Base-by-base conservation (phyloP, 192 early-diverging fungal genomes). In the Rhizoclosmatium globosum region DNA sequence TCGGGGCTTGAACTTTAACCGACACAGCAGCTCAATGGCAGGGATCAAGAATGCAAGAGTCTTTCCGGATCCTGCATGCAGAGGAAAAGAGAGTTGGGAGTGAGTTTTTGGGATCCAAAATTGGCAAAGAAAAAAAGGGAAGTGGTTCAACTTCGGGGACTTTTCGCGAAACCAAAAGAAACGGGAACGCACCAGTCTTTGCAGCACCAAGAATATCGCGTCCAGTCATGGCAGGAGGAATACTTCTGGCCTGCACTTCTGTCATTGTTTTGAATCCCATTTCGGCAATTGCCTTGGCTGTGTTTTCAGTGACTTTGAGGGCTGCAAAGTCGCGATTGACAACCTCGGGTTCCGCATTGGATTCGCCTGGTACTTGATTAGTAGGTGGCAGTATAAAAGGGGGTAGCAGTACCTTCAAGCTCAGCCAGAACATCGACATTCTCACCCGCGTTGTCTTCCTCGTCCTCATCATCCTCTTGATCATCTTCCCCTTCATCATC, bases 171-270 rank as follows among this genome's bases (percentile, higher is more conserved):
- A 43, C 9, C 21, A 31, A 31, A 31, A 31, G 31, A 31, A 31
- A 31, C 31, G 31, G 31, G 0, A 31, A 31, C 31, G 41, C 38
- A 68, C 98, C 97, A 1, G 98, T 99, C 84, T 99, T 99, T 46
- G 98, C 98, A 66, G 97, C 97, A 59, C 98, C 98, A 39, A 99
- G 86, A 46, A 99, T 96, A 86, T 99, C 98, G 53, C 95, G 91
- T 56, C 98, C 98, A 15, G 96, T 96, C 87, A 99, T 91, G 65
- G 96, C 90, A 47, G 98, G 93, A 19, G 96, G 96, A 70, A 99
- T 98, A 7, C 93, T 93, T 47, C 95, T 89, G 53, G 97, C 97
- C 85, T 99, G 98, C 60, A 99, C 93, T 81, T 98, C 95, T 11
- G 97, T 99, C 97, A 99, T 98, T 67, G 85, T 85, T 46, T 87